Base-by-base conservation (phyloP, 352 stramenopile genomes). In the Pythium sp. region DNA sequence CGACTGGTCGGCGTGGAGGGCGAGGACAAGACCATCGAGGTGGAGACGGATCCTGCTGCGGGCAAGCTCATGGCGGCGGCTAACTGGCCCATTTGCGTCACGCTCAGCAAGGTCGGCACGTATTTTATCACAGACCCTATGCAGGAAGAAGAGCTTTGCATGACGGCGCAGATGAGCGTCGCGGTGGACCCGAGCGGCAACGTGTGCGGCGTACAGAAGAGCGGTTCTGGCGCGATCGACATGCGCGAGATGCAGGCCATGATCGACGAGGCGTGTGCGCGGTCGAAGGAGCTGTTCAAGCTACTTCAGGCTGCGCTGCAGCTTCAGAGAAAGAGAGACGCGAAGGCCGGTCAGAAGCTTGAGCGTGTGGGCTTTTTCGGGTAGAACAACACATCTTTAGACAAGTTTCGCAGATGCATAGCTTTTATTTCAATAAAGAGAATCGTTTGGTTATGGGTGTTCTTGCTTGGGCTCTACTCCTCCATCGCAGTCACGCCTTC, bases 171-270 rank as follows among this genome's bases (percentile, higher is more conserved):
- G 71, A 86, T 92, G 65, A 90, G 81, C 65, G 82, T 92, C 28
- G 82, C 82, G 11, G 81, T 94, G 12, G 79, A 94, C 64, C 81
- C 76, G 6, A 77, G 70, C 12, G 78, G 81, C 12, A 75, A 71
- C 20, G 81, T 94, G 38, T 91, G 84, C 57, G 86, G 86, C 55
- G 76, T 92, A 20, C 86, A 94, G 68, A 94, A 92, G 77, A 90
- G 80, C 58, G 86, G 86, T 7, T 70, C 72, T 4, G 86, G 83
- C 22, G 83, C 86, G 22, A 80, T 93, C 22, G 83, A 89, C 51
- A 79, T 90, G 71, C 78, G 84, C 22, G 86, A 93, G 66, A 88
- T 91, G 82, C 83, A 93, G 73, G 73, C 83, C 36, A 93, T 93
- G 82, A 76, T 92, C 63, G 86, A 93, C 56, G 81, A 91, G 64